Percentiles rank a stretch among this genome's conserved stretches.
phyloP scores from a whole-genome alignment of 192 early-diverging fungal species.

The Backusella luteola region DNA sequence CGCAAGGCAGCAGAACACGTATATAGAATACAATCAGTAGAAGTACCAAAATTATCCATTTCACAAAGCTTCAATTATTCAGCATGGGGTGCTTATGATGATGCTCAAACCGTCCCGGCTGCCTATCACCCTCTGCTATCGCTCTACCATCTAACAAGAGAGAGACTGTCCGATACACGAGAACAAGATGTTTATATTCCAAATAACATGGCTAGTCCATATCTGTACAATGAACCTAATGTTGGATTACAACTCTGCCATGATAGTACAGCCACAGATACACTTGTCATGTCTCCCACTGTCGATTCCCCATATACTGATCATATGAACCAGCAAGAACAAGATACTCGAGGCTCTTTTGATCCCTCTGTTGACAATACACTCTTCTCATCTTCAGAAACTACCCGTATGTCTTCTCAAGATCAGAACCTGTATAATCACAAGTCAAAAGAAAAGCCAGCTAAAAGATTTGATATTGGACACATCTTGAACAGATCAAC shows the following conservation, averaged over 20 bases:
- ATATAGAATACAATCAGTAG: not conserved
- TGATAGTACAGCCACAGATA: not conserved
- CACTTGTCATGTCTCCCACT: not conserved
- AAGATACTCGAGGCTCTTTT: not conserved
- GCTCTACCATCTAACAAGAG: constrained; percentile 79
- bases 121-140: constrained; percentile 68
- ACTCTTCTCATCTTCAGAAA: not conserved
- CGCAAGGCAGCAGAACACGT: constrained; percentile 21
- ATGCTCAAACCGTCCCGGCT: constrained; percentile 31
- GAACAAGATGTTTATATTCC: not conserved
- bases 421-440: not conserved
- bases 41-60: not conserved
- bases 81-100: constrained; percentile 19
- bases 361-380: not conserved
- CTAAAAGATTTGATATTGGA: not conserved
- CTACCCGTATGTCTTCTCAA: not conserved
- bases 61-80: not conserved
- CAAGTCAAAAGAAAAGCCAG: not conserved
- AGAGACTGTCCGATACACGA: constrained; percentile 35
- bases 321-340: not conserved
- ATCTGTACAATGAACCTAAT: not conserved
- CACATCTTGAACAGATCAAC: not conserved
- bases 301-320: not conserved
- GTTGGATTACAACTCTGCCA: not conserved
- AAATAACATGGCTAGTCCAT: not conserved